Evolutionary conservation across 2,329 filamentous ascomycete genomes (phyloP).

Genomic region (Diaporthe capsici): DNA sequence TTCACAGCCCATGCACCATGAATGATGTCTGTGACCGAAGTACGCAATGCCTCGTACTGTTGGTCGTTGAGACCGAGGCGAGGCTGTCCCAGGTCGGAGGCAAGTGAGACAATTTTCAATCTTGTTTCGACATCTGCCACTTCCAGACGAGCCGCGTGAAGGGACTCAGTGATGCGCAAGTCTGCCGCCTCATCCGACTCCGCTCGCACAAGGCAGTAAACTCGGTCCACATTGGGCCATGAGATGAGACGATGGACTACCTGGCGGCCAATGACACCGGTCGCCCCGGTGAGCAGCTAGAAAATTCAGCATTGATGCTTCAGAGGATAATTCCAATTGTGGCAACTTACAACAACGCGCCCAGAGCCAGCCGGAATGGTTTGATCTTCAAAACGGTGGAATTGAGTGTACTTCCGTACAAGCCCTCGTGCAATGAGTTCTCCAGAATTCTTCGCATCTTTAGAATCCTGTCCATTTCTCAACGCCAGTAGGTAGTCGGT

Average conservation of each 20-base stretch:
- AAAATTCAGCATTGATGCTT: conserved; percentile 49
- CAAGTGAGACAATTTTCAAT: background rate
- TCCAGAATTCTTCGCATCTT: conserved; percentile 45
- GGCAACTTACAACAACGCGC: conserved; percentile 51
- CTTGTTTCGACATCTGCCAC: background rate
- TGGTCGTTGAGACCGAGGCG: conserved; percentile 7
- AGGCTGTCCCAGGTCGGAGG: background rate
- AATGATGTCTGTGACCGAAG: conserved; percentile 22
- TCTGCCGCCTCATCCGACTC: conserved; percentile 47
- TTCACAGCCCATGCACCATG: conserved; percentile 35
- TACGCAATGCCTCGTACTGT: conserved; percentile 20
- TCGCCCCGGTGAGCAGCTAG: conserved; percentile 67
- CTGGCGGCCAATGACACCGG: conserved; percentile 73
- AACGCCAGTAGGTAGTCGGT: conserved; percentile 46
- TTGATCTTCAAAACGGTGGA: conserved; percentile 45
- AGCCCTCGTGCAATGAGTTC: conserved; percentile 49
- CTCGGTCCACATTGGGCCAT: conserved; percentile 65
- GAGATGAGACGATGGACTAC: conserved; percentile 70
- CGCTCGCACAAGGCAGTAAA: conserved; percentile 63
- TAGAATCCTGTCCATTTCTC: conserved; percentile 35
- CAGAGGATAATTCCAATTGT: background rate
- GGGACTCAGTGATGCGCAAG: conserved; percentile 49
- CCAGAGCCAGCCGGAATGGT: conserved; percentile 44
- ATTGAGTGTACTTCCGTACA: conserved; percentile 54
- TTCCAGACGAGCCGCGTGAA: conserved; percentile 22